Base-by-base conservation (phyloP, 495 filamentous ascomycete species). In the Neurospora sp. region DNA sequence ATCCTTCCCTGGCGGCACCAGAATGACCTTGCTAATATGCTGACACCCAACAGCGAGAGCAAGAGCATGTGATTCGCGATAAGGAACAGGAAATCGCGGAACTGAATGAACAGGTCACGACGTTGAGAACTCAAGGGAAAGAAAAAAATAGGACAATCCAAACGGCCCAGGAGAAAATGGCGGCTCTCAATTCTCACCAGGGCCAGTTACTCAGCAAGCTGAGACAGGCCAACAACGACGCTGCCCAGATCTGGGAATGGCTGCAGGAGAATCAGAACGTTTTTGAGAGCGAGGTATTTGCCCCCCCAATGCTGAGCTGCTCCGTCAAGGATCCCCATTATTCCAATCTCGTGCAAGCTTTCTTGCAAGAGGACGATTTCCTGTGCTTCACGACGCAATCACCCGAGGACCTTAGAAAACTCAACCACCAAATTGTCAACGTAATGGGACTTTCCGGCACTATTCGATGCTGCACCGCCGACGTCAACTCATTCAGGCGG, bases 251-350 rank as follows among this genome's bases (percentile, higher is more conserved):
- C 31, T 97, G 94, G 89, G 86, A 89, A 68, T 98, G 94, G 93
- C 82, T 98, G 72, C 85, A 90, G 74, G 78, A 89, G 3, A 89
- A 98, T 79, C 88, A 86, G 53, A 79, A 87, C 75, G 79, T 86
- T 37, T 98, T 98, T 72, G 88, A 94, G 78, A 88, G 91, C 71
- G 87, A 91, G 74, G 91, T 98, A 31, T 94, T 93, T 80, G 94
- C 93, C 0, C 96, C 96, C 20, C 89, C 96, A 0, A 86, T 95
- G 72, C 82, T 99, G 16, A 89, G 86, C 31, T 97, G 95, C 80
- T 92, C 92, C 0, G 80, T 98, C 42, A 94, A 91, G 71, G 89
- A 97, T 77, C 87, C 87, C 18, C 87, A 83, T 70, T 94, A 91
- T 77, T 89, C 90, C 31, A 85, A 93, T 78, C 86, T 88, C 9